Base-by-base conservation (phyloP, 2,329 filamentous ascomycete genomes). In the Alternaria alternata region DNA sequence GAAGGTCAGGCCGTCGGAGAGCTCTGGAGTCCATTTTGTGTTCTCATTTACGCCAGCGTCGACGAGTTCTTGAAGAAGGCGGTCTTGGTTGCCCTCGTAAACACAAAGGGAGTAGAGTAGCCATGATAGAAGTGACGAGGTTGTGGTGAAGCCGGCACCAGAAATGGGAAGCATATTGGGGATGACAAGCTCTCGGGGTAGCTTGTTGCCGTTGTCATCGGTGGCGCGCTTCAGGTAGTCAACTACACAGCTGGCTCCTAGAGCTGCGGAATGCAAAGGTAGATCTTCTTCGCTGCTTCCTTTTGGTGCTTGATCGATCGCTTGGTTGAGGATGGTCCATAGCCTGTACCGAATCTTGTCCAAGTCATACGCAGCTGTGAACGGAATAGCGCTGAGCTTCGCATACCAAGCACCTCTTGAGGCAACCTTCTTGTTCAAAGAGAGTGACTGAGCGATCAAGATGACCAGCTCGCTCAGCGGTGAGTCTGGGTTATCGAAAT, bases 221-320 rank as follows among this genome's bases (percentile, higher is more conserved):
- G 61, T 65, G 12, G 66, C 68, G 9, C 68, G 64, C 8, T 67
- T 64, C 0, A 66, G 65, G 28, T 68, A 70, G 34, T 70, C 64
- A 18, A 63, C 67, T 16, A 75, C 63, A 51, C 69, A 73, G 7
- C 62, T 64, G 7, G 78, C 76, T 24, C 76, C 69, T 9, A 79
- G 56, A 2, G 78, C 78, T 22, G 78, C 77, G 14, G 78, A 74
- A 20, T 76, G 66, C 4, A 80, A 62, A 8, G 73, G 70, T 5
- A 65, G 39, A 24, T 65, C 60, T 4, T 63, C 62, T 16, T 63
- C 53, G 18, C 44, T 63, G 11, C 59, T 61, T 12, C 60, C 62
- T 34, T 63, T 63, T 12, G 54, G 56, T 7, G 60, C 60, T 41
- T 60, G 28, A 1, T 63, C 60, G 9, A 65, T 60, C 8, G 57